Evolutionary conservation across 2,329 filamentous ascomycete species (phyloP).

Genomic region (Talaromyces verruculosus): DNA sequence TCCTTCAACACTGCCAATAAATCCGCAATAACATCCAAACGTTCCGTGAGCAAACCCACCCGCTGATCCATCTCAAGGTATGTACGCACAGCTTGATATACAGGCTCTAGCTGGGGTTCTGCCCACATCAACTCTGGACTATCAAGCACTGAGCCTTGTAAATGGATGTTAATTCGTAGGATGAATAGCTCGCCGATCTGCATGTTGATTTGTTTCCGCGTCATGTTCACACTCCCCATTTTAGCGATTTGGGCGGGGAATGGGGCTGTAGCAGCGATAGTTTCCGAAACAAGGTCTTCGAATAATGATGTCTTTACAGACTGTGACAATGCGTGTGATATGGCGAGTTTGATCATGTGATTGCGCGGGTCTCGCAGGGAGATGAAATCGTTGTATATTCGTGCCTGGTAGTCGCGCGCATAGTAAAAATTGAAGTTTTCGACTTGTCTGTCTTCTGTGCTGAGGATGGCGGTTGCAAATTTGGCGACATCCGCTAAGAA

Average conservation of each 20-base stretch:
- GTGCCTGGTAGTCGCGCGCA: constrained; percentile 92
- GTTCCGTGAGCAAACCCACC: constrained; percentile 82
- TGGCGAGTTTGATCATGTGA: constrained; percentile 97
- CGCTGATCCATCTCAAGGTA: constrained; percentile 99
- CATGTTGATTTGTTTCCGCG: constrained; percentile 93
- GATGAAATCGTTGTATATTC: constrained; percentile 99
- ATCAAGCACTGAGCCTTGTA: constrained; percentile 94
- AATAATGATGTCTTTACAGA: constrained; percentile 98
- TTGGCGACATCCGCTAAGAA: constrained; percentile 93
- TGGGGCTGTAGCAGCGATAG: constrained; percentile 88
- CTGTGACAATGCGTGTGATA: constrained; percentile 91
- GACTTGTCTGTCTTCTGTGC: constrained; percentile 84
- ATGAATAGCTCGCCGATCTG: constrained; percentile 99
- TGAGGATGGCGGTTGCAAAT: constrained; percentile 88
- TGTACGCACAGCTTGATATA: constrained; percentile 91
- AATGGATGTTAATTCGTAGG: constrained; percentile 93
- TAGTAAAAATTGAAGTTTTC: constrained; percentile 99
- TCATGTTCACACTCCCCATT: constrained; percentile 88
- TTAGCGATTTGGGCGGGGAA: constrained; percentile 89
- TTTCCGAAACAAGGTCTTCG: constrained; percentile 90
- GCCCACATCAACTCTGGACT: constrained; percentile 98
- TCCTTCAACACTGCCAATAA: constrained; percentile 90
- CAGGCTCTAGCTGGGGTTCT: constrained; percentile 91
- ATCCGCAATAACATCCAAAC: constrained; percentile 90
- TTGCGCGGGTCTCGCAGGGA: constrained; percentile 89